Percentiles rank a stretch among this genome's conserved stretches.
Conservation (phyloP, 176 grass and related monocot genomes). For the Pharus latifolius region DNA sequence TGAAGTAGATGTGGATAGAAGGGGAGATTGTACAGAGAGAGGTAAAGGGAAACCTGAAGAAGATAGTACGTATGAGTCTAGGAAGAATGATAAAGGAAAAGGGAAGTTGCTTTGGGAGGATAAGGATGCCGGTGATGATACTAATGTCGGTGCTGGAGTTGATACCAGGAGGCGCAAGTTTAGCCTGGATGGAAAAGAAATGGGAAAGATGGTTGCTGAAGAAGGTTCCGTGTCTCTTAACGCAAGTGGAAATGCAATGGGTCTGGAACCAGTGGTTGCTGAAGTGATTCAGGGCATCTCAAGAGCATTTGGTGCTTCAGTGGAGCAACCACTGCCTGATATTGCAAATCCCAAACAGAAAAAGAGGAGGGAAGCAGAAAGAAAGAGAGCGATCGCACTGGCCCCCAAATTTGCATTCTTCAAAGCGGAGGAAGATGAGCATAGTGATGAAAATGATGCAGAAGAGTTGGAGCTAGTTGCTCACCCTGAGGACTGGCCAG, state of each 20-base stretch:
- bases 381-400: slow-evolving; percentile 46
- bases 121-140: slow-evolving; percentile 4
- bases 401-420: slow-evolving; percentile 90
- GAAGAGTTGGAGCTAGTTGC: slow-evolving; percentile 33
- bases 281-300: not conserved
- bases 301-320: not conserved
- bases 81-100: not conserved
- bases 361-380: slow-evolving; percentile 26
- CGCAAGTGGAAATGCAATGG: not conserved
- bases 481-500: slow-evolving; percentile 63
- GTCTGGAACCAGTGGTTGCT: not conserved
- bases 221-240: slow-evolving; percentile 17
- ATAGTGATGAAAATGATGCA: slow-evolving; percentile 22
- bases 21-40: not conserved
- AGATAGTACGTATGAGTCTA: not conserved
- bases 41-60: not conserved
- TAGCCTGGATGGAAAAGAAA: slow-evolving; percentile 38
- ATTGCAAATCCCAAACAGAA: not conserved
- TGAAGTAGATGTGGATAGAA: not conserved
- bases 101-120: slow-evolving; percentile 26
- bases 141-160: not conserved
- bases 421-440: slow-evolving; percentile 45
- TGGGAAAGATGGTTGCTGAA: slow-evolving; percentile 38
- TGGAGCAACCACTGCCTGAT: not conserved
- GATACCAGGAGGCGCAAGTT: not conserved